Percentiles rank a stretch among this genome's conserved stretches.
Evolutionary conservation across 176 grass and related monocot species (phyloP).

Genomic region (Triticum dicoccoides): DNA sequence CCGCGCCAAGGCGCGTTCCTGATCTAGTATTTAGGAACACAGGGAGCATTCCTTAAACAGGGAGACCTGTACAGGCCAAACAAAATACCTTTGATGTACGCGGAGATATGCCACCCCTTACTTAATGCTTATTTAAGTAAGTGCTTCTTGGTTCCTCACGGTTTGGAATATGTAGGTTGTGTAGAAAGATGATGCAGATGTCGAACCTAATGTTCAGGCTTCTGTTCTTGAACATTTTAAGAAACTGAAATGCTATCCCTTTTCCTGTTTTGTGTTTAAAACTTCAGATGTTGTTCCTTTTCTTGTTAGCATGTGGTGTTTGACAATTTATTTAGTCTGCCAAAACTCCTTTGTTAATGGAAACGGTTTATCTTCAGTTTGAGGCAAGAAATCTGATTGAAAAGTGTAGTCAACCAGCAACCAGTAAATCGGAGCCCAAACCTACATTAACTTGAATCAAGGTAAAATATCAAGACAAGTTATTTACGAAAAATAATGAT

Average conservation of each 20-base stretch:
- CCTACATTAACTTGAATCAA: conserved; percentile 84
- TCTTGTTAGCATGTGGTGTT: conserved; percentile 28
- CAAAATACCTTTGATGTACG: conserved; percentile 86
- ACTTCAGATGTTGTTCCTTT: background rate
- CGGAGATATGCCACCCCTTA: conserved; percentile 50
- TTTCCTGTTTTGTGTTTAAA: too few species aligned
- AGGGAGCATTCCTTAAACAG: conserved; percentile 28
- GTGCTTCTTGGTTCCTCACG: background rate
- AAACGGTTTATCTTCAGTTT: background rate
- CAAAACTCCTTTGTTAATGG: background rate
- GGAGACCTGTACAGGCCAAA: conserved; percentile 82
- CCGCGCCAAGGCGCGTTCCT: too few species aligned
- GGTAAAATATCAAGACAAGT: conserved; percentile 30
- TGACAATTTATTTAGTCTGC: background rate
- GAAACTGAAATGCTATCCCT: too few species aligned
- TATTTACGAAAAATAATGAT: too few species aligned
- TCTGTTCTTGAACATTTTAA: conserved; percentile 20
- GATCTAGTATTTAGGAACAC: too few species aligned
- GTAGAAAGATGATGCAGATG: conserved; percentile 87
- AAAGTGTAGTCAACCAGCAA: conserved; percentile 50
- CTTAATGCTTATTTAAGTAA: conserved; percentile 20
- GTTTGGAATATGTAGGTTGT: conserved; percentile 62
- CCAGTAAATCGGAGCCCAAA: conserved; percentile 52
- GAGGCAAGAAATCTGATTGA: conserved; percentile 84
- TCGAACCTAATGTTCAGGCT: conserved; percentile 77